These are phyloP conservation scores for Sparassis latifolia DNA, from an alignment of 1,284 basidiomycete species.

Conservation along the genomic window DNA sequence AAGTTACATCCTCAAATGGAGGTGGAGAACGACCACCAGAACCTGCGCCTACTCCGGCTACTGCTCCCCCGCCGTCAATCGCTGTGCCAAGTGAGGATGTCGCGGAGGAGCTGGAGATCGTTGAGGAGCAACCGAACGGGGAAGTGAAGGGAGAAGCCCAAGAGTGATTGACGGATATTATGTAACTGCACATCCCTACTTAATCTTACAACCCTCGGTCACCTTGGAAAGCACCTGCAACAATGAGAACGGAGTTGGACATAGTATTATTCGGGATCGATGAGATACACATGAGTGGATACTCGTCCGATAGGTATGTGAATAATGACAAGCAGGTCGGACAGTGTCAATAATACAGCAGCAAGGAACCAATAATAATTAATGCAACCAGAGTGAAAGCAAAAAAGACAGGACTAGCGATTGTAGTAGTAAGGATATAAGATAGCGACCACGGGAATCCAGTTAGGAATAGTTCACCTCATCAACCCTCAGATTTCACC, in stretches of 20 bases:
- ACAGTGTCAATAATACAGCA: background rate
- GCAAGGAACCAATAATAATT: slow-evolving; percentile 16
- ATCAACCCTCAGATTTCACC: slow-evolving; percentile 40
- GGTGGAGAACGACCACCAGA: slow-evolving; percentile 44
- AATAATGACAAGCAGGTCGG: no score
- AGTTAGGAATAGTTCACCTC: slow-evolving; percentile 7
- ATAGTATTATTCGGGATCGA: slow-evolving; percentile 13
- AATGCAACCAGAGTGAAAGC: slow-evolving; percentile 15
- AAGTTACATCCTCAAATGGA: slow-evolving; percentile 36
- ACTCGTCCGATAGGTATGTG: no score
- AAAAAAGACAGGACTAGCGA: slow-evolving; percentile 14
- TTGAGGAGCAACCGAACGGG: slow-evolving; percentile 32
- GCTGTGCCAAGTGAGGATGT: slow-evolving; percentile 37
- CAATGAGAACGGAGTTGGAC: no score
- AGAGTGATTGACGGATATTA: background rate
- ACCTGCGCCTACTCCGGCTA: slow-evolving; percentile 38
- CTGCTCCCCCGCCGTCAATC: slow-evolving; percentile 20
- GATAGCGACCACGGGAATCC: slow-evolving; percentile 15
- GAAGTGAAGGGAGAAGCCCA: slow-evolving; percentile 17
- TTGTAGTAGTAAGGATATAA: slow-evolving; percentile 12
- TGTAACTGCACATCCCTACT: slow-evolving; percentile 1
- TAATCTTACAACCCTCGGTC: no score
- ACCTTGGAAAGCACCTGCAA: no score
- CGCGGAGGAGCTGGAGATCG: slow-evolving; percentile 41
- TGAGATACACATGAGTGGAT: no score